phyloP scores from a whole-genome alignment of 78 protist species.

The Chrysochromulina parva region DNA sequence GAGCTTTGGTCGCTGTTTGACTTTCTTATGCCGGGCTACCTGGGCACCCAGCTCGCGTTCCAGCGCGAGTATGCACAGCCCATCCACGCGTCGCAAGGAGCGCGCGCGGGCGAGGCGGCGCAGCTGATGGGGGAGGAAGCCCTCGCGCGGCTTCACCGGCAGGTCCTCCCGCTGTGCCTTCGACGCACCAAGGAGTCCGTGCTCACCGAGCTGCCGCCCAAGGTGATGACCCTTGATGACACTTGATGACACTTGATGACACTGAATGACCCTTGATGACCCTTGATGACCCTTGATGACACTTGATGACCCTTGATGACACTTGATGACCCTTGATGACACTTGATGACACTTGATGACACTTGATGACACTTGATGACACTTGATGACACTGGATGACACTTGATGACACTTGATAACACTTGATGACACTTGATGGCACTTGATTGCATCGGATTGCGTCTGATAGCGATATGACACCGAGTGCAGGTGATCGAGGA shows the following conservation, averaged over 20 bases:
- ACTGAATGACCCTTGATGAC: too few relatives aligned
- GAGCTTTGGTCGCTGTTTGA: conserved; percentile 97
- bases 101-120: neutral
- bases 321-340: too few relatives aligned
- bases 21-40: conserved; percentile 97
- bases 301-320: too few relatives aligned
- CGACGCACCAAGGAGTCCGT: conserved; percentile 95
- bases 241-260: too few relatives aligned
- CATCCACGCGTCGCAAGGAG: conserved; percentile 9
- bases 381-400: too few relatives aligned
- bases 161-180: conserved; percentile 93
- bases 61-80: conserved; percentile 28
- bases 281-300: too few relatives aligned
- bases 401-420: too few relatives aligned
- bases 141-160: conserved; percentile 80
- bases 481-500: conserved; percentile 75
- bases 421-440: too few relatives aligned
- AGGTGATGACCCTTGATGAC: conserved; percentile 54
- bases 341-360: too few relatives aligned
- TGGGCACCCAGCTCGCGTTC: conserved; percentile 82
- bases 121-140: conserved; percentile 58
- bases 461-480: too few relatives aligned
- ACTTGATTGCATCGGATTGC: too few relatives aligned
- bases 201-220: conserved; percentile 95
- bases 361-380: too few relatives aligned